Percentiles rank a stretch among this genome's conserved stretches.
Conservation (phyloP, 495 filamentous ascomycete species). For the Lepidopterella palustris region DNA sequence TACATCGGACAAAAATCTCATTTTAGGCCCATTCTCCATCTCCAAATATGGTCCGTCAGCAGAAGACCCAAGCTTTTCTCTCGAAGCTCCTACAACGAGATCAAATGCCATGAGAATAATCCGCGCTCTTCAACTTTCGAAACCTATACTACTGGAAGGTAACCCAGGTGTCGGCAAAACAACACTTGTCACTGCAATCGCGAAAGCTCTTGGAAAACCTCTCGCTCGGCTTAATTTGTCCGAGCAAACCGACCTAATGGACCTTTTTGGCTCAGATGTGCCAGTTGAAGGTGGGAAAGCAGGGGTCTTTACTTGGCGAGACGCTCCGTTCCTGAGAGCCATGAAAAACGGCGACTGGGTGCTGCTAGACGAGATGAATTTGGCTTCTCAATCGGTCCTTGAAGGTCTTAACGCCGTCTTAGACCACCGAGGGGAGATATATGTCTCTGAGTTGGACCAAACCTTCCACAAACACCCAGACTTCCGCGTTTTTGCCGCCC, state of each 20-base stretch:
- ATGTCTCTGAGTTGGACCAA: slow-evolving; percentile 88
- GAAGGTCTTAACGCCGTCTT: slow-evolving; percentile 96
- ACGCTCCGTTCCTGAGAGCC: slow-evolving; percentile 88
- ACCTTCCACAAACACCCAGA: slow-evolving; percentile 83
- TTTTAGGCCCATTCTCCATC: slow-evolving; percentile 69
- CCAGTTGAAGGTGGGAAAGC: slow-evolving; percentile 82
- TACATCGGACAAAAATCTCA: slow-evolving; percentile 45
- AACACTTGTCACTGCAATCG: slow-evolving; percentile 78
- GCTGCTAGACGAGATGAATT: slow-evolving; percentile 95
- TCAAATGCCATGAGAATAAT: slow-evolving; percentile 84
- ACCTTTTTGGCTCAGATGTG: slow-evolving; percentile 95
- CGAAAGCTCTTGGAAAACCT: slow-evolving; percentile 66
- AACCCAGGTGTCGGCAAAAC: slow-evolving; percentile 98
- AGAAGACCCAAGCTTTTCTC: slow-evolving; percentile 60
- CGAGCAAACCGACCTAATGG: slow-evolving; percentile 95
- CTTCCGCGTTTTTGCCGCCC: slow-evolving; percentile 90
- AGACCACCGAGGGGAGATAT: slow-evolving; percentile 94
- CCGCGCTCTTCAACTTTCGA: slow-evolving; percentile 79
- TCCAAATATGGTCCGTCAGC: slow-evolving; percentile 42
- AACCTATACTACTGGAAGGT: slow-evolving; percentile 90
- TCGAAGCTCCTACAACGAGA: slow-evolving; percentile 83
- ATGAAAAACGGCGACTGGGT: slow-evolving; percentile 98
- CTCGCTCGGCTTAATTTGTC: slow-evolving; percentile 93
- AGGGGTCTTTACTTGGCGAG: slow-evolving; percentile 88
- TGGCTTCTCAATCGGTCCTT: slow-evolving; percentile 93